A percentile compares a stretch with the other conserved stretches of the same genome.
Evolutionary conservation across 345 rosid species (phyloP).

Genomic region (Toxicodendron radicans): DNA sequence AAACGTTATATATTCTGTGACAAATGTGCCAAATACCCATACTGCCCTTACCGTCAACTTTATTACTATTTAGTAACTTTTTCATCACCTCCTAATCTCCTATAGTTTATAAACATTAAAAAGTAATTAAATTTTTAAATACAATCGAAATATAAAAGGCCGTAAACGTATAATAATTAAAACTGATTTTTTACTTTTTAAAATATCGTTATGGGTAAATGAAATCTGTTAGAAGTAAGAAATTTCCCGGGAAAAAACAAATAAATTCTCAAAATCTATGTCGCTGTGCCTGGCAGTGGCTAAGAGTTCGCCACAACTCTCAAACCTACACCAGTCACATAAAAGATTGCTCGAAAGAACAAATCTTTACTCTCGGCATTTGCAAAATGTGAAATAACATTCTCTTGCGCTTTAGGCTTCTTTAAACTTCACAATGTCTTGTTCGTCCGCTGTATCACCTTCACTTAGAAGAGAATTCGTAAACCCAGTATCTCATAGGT

Average conservation of each 20-base stretch:
- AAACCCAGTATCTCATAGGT: constrained; percentile 39
- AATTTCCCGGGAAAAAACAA: constrained; percentile 15
- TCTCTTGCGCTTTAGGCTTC: neutral
- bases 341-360: neutral
- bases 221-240: neutral
- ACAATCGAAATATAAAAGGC: too few species aligned
- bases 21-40: too few species aligned
- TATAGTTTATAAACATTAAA: too few species aligned
- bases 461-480: constrained; percentile 48
- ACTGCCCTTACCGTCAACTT: too few species aligned
- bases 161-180: too few species aligned
- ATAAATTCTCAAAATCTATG: neutral
- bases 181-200: too few species aligned
- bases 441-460: constrained; percentile 46
- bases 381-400: neutral
- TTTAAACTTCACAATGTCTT: constrained; percentile 37
- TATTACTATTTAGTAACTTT: too few species aligned
- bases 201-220: too few species aligned
- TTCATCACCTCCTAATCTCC: too few species aligned
- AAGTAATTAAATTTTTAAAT: too few species aligned
- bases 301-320: constrained; percentile 35
- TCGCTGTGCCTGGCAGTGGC: neutral
- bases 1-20: too few species aligned
- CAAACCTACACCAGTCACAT: constrained; percentile 31
- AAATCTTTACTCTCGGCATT: neutral